Evolutionary conservation across 2,329 filamentous ascomycete species (phyloP).

Genomic region (Botrytis medusae): DNA sequence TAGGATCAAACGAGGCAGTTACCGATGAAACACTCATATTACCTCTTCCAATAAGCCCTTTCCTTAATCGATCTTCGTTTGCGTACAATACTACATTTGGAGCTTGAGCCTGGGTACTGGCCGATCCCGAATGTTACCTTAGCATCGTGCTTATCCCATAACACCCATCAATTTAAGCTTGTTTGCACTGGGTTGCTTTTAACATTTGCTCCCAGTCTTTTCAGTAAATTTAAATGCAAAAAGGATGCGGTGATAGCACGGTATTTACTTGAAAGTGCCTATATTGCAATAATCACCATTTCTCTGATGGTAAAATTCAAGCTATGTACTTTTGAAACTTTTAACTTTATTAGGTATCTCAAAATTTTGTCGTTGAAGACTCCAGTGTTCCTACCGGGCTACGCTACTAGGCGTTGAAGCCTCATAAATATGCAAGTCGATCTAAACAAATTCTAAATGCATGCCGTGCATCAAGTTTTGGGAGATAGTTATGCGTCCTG

Average conservation of each 20-base stretch:
- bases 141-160: neutral
- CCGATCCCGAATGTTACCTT: neutral
- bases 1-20: slow-evolving; percentile 4
- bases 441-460: slow-evolving; percentile 14
- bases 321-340: slow-evolving; percentile 15
- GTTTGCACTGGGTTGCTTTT: neutral
- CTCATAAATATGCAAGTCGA: slow-evolving; percentile 21
- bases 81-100: slow-evolving; percentile 2
- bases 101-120: neutral
- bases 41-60: neutral
- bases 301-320: neutral
- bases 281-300: neutral
- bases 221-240: neutral
- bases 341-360: slow-evolving; percentile 13
- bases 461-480: neutral
- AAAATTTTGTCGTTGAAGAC: slow-evolving; percentile 25
- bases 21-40: neutral
- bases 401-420: slow-evolving; percentile 26
- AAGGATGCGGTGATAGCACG: neutral
- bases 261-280: neutral
- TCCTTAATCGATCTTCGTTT: neutral
- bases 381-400: slow-evolving; percentile 5
- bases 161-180: neutral
- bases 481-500: slow-evolving; percentile 31
- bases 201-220: neutral